Evolutionary conservation across 1,284 basidiomycete species (phyloP).

Genomic region (Ustilago cynodontis): DNA sequence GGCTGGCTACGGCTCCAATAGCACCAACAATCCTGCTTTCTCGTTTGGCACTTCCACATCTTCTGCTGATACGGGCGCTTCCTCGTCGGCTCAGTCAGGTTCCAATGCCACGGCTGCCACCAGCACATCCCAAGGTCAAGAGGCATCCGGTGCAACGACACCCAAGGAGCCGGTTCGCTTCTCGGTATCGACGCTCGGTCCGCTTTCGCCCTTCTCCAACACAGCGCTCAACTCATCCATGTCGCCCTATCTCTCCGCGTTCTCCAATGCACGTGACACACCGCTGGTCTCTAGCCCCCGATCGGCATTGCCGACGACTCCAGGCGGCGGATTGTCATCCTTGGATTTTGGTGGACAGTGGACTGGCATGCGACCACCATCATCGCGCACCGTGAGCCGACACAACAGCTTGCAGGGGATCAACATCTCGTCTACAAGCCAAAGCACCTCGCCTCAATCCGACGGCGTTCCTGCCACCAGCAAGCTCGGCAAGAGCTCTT

Average conservation of each 20-base stretch:
- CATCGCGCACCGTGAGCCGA: constrained; percentile 42
- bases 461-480: constrained; percentile 25
- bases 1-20: constrained; percentile 28
- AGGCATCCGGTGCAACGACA: constrained; percentile 34
- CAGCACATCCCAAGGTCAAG: constrained; percentile 31
- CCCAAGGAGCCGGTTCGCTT: constrained; percentile 64
- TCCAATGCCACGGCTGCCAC: constrained; percentile 29
- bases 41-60: constrained; percentile 41
- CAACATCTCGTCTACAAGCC: constrained; percentile 21
- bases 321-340: constrained; percentile 37
- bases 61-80: constrained; percentile 25
- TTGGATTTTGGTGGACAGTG: constrained; percentile 51
- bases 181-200: constrained; percentile 56
- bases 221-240: constrained; percentile 65
- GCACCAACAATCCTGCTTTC: constrained; percentile 43
- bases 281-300: constrained; percentile 64
- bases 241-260: constrained; percentile 68
- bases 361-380: constrained; percentile 53
- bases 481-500: constrained; percentile 37
- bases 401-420: constrained; percentile 54
- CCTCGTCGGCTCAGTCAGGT: constrained; percentile 27
- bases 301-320: constrained; percentile 29
- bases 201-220: constrained; percentile 66
- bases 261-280: constrained; percentile 67
- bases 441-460: constrained; percentile 41